Conservation (phyloP, 176 grass and related monocot genomes). For the Carex littledalei region DNA sequence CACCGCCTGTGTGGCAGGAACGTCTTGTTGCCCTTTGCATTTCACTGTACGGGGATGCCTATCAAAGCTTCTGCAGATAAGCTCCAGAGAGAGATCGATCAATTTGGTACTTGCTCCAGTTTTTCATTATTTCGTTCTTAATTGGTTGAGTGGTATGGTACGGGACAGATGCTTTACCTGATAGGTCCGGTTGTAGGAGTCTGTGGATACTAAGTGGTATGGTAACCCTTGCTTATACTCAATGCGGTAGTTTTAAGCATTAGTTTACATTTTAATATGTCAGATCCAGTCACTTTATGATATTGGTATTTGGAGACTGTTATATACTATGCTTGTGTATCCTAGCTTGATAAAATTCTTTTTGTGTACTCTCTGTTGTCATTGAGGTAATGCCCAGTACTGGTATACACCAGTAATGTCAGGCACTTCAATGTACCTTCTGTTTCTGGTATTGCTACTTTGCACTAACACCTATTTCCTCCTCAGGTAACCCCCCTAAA, state of each 20-base stretch:
- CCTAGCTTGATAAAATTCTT: neutral
- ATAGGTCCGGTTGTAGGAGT: neutral
- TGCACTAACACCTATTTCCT: neutral
- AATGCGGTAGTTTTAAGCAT: neutral
- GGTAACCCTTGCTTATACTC: neutral
- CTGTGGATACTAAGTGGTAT: neutral
- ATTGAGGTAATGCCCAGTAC: neutral
- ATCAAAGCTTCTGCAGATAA: slow-evolving; percentile 80
- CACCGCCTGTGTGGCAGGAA: slow-evolving; percentile 57
- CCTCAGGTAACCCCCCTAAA: slow-evolving; percentile 37
- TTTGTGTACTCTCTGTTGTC: neutral
- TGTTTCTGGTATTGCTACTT: neutral
- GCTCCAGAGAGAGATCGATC: slow-evolving; percentile 43
- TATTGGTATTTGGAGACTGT: neutral
- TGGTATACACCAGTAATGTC: neutral
- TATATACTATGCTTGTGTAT: neutral
- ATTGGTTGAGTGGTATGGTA: neutral
- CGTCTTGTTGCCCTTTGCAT: slow-evolving; percentile 58
- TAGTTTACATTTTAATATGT: neutral
- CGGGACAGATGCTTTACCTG: neutral
- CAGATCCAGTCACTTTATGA: neutral
- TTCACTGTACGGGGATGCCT: slow-evolving; percentile 84
- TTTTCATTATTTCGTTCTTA: neutral
- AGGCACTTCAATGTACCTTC: neutral
- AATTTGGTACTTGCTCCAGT: slow-evolving; percentile 25